These are phyloP conservation scores for Saccharomycopsis hybrid DNA, from an alignment of 1,139 yeast species.

Conservation along the genomic window DNA sequence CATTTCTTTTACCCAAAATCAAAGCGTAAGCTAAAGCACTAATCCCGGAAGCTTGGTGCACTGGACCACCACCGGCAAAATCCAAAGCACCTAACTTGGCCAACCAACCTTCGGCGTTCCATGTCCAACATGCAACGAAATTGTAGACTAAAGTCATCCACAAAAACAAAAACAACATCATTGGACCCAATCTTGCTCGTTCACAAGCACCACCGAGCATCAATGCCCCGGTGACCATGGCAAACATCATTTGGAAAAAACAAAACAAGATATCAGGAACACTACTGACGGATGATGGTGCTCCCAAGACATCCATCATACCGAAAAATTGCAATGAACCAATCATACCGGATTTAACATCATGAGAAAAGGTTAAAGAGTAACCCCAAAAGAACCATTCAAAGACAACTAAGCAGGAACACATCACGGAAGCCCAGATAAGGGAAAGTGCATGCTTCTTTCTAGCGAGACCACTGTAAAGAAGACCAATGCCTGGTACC, in stretches of 20 bases:
- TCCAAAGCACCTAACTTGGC: slow-evolving; percentile 76
- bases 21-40: slow-evolving; percentile 93
- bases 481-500: slow-evolving; percentile 84
- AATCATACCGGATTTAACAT: slow-evolving; percentile 57
- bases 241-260: slow-evolving; percentile 94
- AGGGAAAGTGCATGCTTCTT: slow-evolving; percentile 88
- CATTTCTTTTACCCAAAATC: slow-evolving; percentile 85
- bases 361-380: slow-evolving; percentile 75
- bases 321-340: slow-evolving; percentile 80
- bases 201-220: slow-evolving; percentile 98
- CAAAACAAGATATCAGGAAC: slow-evolving; percentile 86
- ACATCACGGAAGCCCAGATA: slow-evolving; percentile 92
- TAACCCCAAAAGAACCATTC: slow-evolving; percentile 99
- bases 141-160: slow-evolving; percentile 97
- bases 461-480: slow-evolving; percentile 86
- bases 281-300: slow-evolving; percentile 58
- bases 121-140: slow-evolving; percentile 94
- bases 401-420: slow-evolving; percentile 71
- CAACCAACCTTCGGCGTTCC: slow-evolving; percentile 93
- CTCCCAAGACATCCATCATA: slow-evolving; percentile 72
- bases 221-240: slow-evolving; percentile 83
- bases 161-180: slow-evolving; percentile 86
- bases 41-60: slow-evolving; percentile 89
- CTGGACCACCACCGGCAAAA: slow-evolving; percentile 98
- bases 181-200: slow-evolving; percentile 92